Conservation (phyloP, 1,284 basidiomycete species). For the Calocybe gambosa region DNA sequence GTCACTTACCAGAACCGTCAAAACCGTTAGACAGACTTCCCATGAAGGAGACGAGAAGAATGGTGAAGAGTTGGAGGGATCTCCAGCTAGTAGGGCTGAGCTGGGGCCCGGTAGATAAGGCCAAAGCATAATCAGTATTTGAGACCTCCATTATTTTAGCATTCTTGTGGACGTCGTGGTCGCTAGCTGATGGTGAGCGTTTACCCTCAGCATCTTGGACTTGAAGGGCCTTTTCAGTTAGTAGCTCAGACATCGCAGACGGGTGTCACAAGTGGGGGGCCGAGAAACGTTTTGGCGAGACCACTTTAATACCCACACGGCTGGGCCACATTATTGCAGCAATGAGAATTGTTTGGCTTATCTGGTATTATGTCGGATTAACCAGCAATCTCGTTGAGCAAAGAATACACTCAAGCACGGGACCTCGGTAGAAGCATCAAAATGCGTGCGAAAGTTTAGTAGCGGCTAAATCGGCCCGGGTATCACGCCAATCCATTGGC, state of each 20-base stretch:
- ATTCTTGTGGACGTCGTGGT: conserved; percentile 11
- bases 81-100: conserved; percentile 29
- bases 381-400: neutral
- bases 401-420: neutral
- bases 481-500: neutral
- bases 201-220: conserved; percentile 12
- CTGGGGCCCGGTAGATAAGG: conserved; percentile 34
- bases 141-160: conserved; percentile 27
- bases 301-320: neutral
- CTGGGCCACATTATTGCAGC: conserved; percentile 2
- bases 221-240: neutral
- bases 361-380: neutral
- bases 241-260: conserved; percentile 7
- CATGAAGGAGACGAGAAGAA: conserved; percentile 37
- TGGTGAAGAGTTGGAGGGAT: conserved; percentile 35
- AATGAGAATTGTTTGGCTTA: neutral
- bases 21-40: conserved; percentile 40
- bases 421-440: neutral
- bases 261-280: neutral
- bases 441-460: no score
- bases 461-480: neutral
- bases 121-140: conserved; percentile 32
- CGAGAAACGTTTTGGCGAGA: neutral
- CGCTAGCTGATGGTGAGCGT: neutral
- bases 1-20: conserved; percentile 33